Base-by-base conservation (phyloP, 768 basidiomycete species). In the Kwoniella bestiolae region DNA sequence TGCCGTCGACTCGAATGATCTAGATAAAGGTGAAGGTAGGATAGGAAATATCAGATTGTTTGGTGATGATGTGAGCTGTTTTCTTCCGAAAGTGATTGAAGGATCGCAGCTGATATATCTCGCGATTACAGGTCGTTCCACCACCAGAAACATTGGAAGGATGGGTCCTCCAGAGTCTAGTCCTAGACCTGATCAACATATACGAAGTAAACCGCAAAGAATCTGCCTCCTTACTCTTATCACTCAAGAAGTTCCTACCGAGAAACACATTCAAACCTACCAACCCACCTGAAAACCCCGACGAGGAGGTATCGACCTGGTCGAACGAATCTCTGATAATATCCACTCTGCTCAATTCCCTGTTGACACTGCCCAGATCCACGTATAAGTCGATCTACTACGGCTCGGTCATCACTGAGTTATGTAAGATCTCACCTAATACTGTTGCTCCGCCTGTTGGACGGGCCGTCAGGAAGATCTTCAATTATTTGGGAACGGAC, bases 131-230 rank as follows among this genome's bases (percentile, higher is more conserved):
- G 92, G 82, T 91, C 23, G 89, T 91, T 1, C 91, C 91, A 0
- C 86, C 91, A 63, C 87, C 89, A 3, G 85, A 85, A 52, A 90
- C 87, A 3, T 86, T 90, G 0, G 82, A 86, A 8, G 94, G 94
- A 3, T 95, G 93, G 80, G 84, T 89, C 28, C 85, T 96, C 5
- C 90, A 90, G 26, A 85, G 88, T 11, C 84, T 87, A 25, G 80
- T 96, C 9, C 81, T 87, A 6, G 94, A 97, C 75, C 86, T 89
- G 21, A 81, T 96, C 45, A 87, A 92, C 63, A 90, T 97, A 16
- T 98, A 91, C 74, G 95, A 98, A 79, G 87, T 96, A 55, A 98
- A 99, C 80, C 87, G 96, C 60, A 96, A 95, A 79, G 96, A 99
- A 74, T 91, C 90, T 70, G 94, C 96, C 1, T 85, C 91, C 3